A percentile compares a stretch with the other conserved stretches of the same genome.
These are phyloP conservation scores for Viola odorata DNA, from an alignment of 345 rosid genomes.

Conservation along the genomic window DNA sequence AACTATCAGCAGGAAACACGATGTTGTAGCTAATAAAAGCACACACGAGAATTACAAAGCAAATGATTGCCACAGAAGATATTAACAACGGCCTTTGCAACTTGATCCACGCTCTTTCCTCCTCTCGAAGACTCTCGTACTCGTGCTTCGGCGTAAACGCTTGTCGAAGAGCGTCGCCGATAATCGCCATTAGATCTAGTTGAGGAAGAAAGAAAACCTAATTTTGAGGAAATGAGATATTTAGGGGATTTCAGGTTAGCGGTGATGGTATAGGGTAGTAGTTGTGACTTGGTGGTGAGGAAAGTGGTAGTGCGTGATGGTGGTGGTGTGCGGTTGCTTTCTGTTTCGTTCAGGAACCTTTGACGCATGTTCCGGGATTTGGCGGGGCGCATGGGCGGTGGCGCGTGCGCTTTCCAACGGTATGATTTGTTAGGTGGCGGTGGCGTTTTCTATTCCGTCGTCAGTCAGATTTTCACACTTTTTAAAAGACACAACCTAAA, in stretches of 20 bases:
- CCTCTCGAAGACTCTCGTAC: constrained; percentile 76
- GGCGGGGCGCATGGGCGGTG: constrained; percentile 17
- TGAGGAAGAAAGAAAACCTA: neutral
- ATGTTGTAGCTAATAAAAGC: constrained; percentile 67
- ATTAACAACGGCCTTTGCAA: constrained; percentile 51
- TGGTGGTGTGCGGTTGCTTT: constrained; percentile 5
- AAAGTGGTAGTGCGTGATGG: neutral
- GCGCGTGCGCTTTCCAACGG: constrained; percentile 3
- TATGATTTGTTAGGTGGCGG: neutral
- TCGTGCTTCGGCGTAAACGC: constrained; percentile 89
- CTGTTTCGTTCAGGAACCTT: neutral
- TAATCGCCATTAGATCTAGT: constrained; percentile 56
- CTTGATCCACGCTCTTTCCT: constrained; percentile 73
- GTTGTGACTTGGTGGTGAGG: neutral
- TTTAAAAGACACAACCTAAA: no score
- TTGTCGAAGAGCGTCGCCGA: constrained; percentile 79
- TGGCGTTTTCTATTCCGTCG: no score
- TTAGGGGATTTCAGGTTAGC: neutral
- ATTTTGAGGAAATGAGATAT: no score
- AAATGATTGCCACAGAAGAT: constrained; percentile 25
- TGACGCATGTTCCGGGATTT: constrained; percentile 6
- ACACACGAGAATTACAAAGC: constrained; percentile 42
- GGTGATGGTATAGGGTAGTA: no score
- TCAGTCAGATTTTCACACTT: no score
- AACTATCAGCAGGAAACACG: constrained; percentile 55